These are phyloP conservation scores for Macrophomina pseudophaseolina DNA, from an alignment of 2,329 filamentous ascomycete species.

Conservation along the genomic window DNA sequence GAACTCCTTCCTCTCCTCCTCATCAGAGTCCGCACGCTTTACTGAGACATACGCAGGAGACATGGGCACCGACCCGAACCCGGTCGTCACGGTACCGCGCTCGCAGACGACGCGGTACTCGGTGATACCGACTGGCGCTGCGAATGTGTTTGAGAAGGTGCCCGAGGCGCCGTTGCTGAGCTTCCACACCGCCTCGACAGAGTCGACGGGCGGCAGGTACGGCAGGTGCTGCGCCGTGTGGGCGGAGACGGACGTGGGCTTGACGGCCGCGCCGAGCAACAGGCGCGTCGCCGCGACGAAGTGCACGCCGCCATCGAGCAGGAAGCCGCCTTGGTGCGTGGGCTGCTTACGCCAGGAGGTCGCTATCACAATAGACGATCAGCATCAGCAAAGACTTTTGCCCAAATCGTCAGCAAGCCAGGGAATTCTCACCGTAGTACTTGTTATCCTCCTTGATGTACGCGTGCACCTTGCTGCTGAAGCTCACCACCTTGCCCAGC, in stretches of 20 bases:
- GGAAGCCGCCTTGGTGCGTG: constrained; percentile 74
- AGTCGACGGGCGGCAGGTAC: constrained; percentile 70
- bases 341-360: constrained; percentile 71
- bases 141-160: constrained; percentile 62
- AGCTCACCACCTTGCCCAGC: constrained; percentile 62
- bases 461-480: constrained; percentile 54
- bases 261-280: constrained; percentile 54
- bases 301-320: constrained; percentile 79
- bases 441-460: constrained; percentile 58
- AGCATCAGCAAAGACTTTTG: too few relatives aligned
- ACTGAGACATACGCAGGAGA: constrained; percentile 35
- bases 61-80: constrained; percentile 43
- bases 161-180: constrained; percentile 61
- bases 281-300: constrained; percentile 67
- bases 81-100: constrained; percentile 59
- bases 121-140: constrained; percentile 58
- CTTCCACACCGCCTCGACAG: constrained; percentile 60
- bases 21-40: constrained; percentile 40
- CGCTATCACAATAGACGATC: constrained; percentile 36
- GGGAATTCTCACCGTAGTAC: constrained; percentile 47
- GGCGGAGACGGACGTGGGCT: constrained; percentile 56
- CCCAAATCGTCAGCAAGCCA: too few relatives aligned
- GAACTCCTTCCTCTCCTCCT: constrained; percentile 45
- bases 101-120: constrained; percentile 65
- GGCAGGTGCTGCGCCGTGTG: constrained; percentile 61